Evolutionary conservation across 495 filamentous ascomycete species (phyloP).

Genomic region (Aspergillus wentii): DNA sequence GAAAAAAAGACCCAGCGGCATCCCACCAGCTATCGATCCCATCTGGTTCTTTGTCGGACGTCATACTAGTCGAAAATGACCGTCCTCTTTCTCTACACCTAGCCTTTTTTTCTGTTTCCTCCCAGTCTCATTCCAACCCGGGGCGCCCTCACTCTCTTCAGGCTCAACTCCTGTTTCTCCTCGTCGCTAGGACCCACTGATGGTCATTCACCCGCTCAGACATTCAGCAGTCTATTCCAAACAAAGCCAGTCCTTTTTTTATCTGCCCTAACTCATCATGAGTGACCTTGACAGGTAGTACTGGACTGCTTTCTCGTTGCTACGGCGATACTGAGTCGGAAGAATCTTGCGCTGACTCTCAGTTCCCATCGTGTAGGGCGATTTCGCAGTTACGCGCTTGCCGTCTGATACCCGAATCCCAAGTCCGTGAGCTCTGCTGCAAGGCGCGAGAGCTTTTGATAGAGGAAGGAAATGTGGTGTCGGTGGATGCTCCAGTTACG

Average conservation of each 20-base stretch:
- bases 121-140: constrained; percentile 1
- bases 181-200: constrained; percentile 14
- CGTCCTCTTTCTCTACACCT: constrained; percentile 14
- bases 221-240: constrained; percentile 5
- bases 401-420: constrained; percentile 89
- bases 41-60: constrained; percentile 1
- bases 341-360: not conserved
- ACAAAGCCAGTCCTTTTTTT: constrained; percentile 2
- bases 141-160: not conserved
- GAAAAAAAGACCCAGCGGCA: not conserved
- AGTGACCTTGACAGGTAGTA: constrained; percentile 80
- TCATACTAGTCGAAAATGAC: constrained; percentile 15
- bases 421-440: constrained; percentile 95
- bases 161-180: constrained; percentile 6
- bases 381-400: constrained; percentile 93
- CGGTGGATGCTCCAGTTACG: constrained; percentile 92
- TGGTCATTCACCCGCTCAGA: constrained; percentile 7
- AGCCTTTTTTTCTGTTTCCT: constrained; percentile 11
- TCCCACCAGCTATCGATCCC: not conserved
- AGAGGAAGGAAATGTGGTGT: constrained; percentile 96
- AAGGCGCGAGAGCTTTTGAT: constrained; percentile 95
- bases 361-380: constrained; percentile 51
- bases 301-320: not conserved
- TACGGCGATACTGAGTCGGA: not conserved
- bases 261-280: constrained; percentile 52